Percentiles rank a stretch among this genome's conserved stretches.
Conservation (phyloP, 1,284 basidiomycete genomes). For the Schizopora paradoxa region DNA sequence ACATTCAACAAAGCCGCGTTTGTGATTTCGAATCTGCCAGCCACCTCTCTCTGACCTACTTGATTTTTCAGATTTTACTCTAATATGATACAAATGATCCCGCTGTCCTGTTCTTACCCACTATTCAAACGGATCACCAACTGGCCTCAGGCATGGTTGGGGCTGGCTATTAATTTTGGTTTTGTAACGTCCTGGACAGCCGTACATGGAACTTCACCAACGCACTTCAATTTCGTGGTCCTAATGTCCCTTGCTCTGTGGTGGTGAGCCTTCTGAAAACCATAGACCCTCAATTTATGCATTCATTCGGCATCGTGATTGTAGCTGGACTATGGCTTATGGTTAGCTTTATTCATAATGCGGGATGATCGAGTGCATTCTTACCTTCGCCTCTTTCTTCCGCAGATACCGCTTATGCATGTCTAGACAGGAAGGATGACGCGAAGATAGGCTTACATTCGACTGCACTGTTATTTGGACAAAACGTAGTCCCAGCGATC, state of each 20-base stretch:
- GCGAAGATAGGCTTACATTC: constrained; percentile 40
- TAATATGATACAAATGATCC: constrained; percentile 41
- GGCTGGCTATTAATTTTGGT: constrained; percentile 15
- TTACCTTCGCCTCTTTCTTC: constrained; percentile 26
- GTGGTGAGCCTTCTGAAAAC: too few relatives aligned
- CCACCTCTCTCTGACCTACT: constrained; percentile 3
- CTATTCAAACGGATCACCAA: constrained; percentile 60
- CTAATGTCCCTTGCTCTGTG: too few relatives aligned
- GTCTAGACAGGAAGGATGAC: constrained; percentile 43
- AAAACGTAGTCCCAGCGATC: constrained; percentile 32
- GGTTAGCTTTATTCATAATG: neutral
- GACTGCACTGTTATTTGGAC: constrained; percentile 39
- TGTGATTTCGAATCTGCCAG: constrained; percentile 21
- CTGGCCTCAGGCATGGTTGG: constrained; percentile 58
- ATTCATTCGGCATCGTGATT: too few relatives aligned
- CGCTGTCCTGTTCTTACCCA: constrained; percentile 51
- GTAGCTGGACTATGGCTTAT: constrained; percentile 15
- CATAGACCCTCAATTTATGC: too few relatives aligned
- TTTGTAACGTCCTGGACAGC: constrained; percentile 19
- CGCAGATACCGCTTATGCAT: constrained; percentile 47
- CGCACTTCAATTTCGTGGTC: too few relatives aligned
- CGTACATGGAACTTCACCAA: too few relatives aligned
- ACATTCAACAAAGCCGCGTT: constrained; percentile 18
- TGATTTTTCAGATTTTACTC: constrained; percentile 30
- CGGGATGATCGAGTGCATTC: neutral